Conservation (phyloP, 139 green algal species). For the Gonium pectorale region DNA sequence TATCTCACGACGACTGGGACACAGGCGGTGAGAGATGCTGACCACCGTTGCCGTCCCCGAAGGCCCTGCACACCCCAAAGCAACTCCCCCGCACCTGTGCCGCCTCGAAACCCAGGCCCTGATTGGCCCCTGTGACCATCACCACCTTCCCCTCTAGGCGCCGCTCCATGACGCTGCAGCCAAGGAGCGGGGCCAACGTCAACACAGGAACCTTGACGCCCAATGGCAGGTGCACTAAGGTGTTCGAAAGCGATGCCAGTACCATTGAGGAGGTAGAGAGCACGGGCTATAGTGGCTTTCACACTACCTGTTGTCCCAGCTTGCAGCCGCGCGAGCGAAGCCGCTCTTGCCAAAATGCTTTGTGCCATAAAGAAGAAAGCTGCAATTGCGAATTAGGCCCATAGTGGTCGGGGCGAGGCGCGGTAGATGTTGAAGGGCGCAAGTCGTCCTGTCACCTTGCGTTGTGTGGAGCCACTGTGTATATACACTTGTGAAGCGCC, state of each 20-base stretch:
- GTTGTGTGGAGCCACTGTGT: too few species aligned
- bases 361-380: constrained; percentile 64
- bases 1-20: background rate
- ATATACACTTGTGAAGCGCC: too few species aligned
- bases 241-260: too few species aligned
- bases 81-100: constrained; percentile 48
- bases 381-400: constrained; percentile 43
- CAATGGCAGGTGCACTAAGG: too few species aligned
- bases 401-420: too few species aligned
- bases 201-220: background rate
- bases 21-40: too few species aligned
- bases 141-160: constrained; percentile 60
- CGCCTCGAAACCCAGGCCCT: constrained; percentile 70
- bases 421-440: too few species aligned
- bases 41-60: background rate
- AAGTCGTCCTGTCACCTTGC: too few species aligned
- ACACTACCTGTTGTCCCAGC: constrained; percentile 62
- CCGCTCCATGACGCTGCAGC: constrained; percentile 50
- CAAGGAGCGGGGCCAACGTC: background rate
- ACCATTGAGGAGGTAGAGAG: too few species aligned
- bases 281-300: too few species aligned
- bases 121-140: constrained; percentile 78
- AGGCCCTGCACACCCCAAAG: background rate
- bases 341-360: constrained; percentile 68
- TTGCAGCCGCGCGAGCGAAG: constrained; percentile 53